Conservation (phyloP, 441 rosid genomes). For the Gossypium schwendimanii region DNA sequence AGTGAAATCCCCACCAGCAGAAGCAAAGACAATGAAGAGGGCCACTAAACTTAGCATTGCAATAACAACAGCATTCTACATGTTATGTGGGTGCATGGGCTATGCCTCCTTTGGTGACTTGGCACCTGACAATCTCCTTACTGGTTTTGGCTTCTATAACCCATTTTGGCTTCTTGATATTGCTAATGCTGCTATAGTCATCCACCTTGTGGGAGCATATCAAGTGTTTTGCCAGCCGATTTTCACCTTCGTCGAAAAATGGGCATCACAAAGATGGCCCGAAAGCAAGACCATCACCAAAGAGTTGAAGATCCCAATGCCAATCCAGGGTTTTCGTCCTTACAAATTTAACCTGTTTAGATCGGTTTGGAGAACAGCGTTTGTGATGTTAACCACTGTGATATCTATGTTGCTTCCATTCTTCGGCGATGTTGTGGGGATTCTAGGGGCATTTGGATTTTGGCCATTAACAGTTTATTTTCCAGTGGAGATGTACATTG, state of each 20-base stretch:
- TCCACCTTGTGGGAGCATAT: slow-evolving; percentile 77
- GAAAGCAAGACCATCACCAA: slow-evolving; percentile 43
- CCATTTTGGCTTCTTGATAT: slow-evolving; percentile 80
- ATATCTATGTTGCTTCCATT: slow-evolving; percentile 81
- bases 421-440: slow-evolving; percentile 71
- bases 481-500: slow-evolving; percentile 77
- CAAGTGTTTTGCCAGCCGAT: slow-evolving; percentile 83
- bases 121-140: slow-evolving; percentile 82
- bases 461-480: slow-evolving; percentile 82
- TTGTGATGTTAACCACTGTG: slow-evolving; percentile 50
- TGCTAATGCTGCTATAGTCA: slow-evolving; percentile 64
- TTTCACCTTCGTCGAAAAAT: slow-evolving; percentile 53
- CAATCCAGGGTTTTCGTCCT: slow-evolving; percentile 47
- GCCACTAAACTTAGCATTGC: slow-evolving; percentile 48
- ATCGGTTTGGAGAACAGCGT: slow-evolving; percentile 62
- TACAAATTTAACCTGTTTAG: slow-evolving; percentile 45
- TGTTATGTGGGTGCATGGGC: slow-evolving; percentile 68
- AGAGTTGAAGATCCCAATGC: slow-evolving; percentile 39
- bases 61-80: slow-evolving; percentile 62
- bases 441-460: slow-evolving; percentile 65
- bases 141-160: slow-evolving; percentile 80
- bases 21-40: slow-evolving; percentile 65
- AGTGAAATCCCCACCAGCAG: slow-evolving; percentile 56
- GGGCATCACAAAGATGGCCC: slow-evolving; percentile 47
- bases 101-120: slow-evolving; percentile 76